Evolutionary conservation across 768 basidiomycete genomes (phyloP).

Genomic region (Mycena floridula): DNA sequence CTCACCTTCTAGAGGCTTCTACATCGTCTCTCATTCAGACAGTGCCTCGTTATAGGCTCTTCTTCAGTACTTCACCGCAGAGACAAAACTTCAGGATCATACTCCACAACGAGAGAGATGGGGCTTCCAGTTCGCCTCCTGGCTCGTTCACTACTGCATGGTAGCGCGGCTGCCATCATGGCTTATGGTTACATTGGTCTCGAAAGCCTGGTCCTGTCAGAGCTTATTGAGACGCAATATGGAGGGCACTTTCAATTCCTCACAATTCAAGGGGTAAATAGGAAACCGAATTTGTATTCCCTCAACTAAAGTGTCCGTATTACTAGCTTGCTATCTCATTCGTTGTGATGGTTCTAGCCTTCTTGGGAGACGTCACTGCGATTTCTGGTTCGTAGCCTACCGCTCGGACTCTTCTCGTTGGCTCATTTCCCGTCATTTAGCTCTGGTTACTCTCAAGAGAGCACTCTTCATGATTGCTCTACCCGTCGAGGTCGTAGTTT

Average conservation of each 20-base stretch:
- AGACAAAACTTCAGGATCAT: no score
- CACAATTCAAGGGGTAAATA: constrained; percentile 80
- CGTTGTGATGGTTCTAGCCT: constrained; percentile 28
- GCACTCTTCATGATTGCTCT: constrained; percentile 56
- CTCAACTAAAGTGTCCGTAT: not conserved
- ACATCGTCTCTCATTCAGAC: not conserved
- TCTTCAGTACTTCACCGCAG: no score
- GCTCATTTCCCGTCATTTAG: no score
- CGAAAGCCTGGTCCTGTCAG: constrained; percentile 16
- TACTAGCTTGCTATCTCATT: constrained; percentile 29
- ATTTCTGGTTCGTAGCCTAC: constrained; percentile 16
- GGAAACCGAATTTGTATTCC: constrained; percentile 10
- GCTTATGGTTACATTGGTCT: constrained; percentile 29
- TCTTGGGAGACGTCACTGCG: constrained; percentile 24
- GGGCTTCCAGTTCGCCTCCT: no score
- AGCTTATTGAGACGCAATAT: constrained; percentile 35
- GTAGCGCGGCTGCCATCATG: constrained; percentile 26
- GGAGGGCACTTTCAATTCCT: constrained; percentile 70
- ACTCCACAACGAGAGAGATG: no score
- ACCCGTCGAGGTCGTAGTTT: constrained; percentile 46
- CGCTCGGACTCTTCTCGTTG: not conserved
- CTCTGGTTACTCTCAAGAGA: constrained; percentile 42
- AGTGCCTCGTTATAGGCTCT: no score
- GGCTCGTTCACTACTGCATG: constrained; percentile 26
- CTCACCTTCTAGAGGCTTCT: no score